Base-by-base conservation (phyloP, 805 yeast species). In the Pichia thaimueangensis region DNA sequence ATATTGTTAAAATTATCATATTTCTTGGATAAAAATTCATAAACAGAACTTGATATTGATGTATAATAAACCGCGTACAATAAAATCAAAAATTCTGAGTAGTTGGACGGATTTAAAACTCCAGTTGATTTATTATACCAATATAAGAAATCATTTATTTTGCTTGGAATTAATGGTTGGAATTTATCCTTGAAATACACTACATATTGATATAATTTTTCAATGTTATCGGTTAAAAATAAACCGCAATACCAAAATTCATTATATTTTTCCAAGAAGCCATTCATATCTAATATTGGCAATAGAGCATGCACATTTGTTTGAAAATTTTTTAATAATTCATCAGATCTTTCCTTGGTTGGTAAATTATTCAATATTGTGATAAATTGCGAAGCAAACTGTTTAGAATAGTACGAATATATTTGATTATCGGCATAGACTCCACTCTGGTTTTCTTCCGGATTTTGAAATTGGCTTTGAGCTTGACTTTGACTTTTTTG, bases 231-330 rank as follows among this genome's bases (percentile, higher is more conserved):
- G 20, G 47, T 44, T 15, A 52, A 31, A 28, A 51, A 52, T 35
- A 56, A 43, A 6, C 59, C 57, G 35, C 57, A 54, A 30, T 65
- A 64, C 82, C 82, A 77, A 48, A 69, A 78, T 21, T 59, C 62
- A 22, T 73, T 48, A 37, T 54, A 55, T 39, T 71, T 73, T 30
- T 50, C 50, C 3, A 68, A 45, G 47, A 78, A 76, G 17, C 67
- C 70, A 9, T 59, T 53, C 24, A 77, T 50, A 47, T 76, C 77
- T 37, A 78, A 45, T 3, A 78, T 59, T 0, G 84, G 84, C n/a
- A 76, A 53, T 17, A 78, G 56, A 6, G 78, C 71, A 50, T 77
- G 80, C 16, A 78, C 74, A 2, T 76, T 72, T 32, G 65, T 67
- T 16, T 70, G 57, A 47, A 73, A 78, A 16, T 74, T 62, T 28